phyloP scores from a whole-genome alignment of 1,139 yeast genomes.

The Lipomyces yarrowii region DNA sequence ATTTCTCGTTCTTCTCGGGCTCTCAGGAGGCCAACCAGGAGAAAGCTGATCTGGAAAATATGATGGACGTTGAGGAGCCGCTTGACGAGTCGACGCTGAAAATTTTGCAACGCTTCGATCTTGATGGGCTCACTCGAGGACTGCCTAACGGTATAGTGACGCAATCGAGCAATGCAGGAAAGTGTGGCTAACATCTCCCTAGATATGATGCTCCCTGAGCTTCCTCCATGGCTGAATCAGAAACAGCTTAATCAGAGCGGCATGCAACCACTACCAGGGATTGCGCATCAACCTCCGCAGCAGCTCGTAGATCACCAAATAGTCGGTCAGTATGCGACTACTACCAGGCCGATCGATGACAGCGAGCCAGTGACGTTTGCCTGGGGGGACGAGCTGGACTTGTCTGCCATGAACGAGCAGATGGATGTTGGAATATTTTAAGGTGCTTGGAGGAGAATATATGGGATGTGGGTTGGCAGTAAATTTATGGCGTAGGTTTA shows the following conservation, averaged over 20 bases:
- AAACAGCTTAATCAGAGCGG: neutral
- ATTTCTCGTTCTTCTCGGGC: neutral
- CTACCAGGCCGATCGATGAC: neutral
- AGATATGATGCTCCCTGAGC: neutral
- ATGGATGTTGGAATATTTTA: neutral
- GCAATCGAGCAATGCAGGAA: neutral
- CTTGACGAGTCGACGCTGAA: conserved; percentile 10
- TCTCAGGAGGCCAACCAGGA: neutral
- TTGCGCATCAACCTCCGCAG: neutral
- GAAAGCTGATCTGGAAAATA: conserved; percentile 1
- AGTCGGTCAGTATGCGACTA: neutral
- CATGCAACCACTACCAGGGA: neutral
- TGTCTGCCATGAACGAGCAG: neutral
- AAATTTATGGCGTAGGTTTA: neutral
- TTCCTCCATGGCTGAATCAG: neutral
- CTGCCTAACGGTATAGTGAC: neutral
- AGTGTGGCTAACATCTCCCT: neutral
- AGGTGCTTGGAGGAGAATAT: neutral
- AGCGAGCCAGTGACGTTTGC: conserved; percentile 4
- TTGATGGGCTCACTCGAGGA: neutral
- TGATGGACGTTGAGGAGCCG: conserved; percentile 2
- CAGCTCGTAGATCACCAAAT: neutral
- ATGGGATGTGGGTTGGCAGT: neutral
- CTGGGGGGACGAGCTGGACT: conserved; percentile 4
- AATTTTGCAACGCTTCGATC: conserved; percentile 9